Percentiles rank a stretch among this genome's conserved stretches.
Evolutionary conservation across 352 stramenopile genomes (phyloP).

Genomic region (Blastocystis sp.): DNA sequence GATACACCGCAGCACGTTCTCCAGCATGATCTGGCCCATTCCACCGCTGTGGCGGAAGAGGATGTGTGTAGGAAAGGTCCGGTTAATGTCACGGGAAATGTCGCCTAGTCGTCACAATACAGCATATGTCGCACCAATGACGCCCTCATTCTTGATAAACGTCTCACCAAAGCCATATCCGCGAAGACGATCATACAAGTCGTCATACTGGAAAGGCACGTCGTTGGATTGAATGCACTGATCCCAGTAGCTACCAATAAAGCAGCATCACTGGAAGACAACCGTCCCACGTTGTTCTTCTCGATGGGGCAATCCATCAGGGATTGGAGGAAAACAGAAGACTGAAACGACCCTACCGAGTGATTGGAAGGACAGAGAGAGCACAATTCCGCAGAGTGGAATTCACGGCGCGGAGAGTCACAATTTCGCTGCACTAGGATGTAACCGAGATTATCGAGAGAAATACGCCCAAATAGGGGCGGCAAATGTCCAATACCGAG

Average conservation of each 20-base stretch:
- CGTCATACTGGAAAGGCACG: conserved; percentile 4
- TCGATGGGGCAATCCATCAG: not conserved
- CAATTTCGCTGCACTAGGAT: conserved; percentile 21
- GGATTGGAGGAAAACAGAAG: conserved; percentile 14
- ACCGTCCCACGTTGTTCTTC: conserved; percentile 12
- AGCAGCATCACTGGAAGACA: not conserved
- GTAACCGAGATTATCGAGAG: not conserved
- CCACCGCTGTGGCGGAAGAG: conserved; percentile 23
- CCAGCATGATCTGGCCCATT: conserved; percentile 62
- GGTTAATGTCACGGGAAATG: conserved; percentile 61
- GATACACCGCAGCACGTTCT: conserved; percentile 56
- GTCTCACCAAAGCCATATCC: conserved; percentile 34
- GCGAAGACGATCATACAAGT: conserved; percentile 44
- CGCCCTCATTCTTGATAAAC: conserved; percentile 49
- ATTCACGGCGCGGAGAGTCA: not conserved
- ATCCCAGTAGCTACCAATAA: conserved; percentile 44
- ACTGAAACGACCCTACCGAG: conserved; percentile 20
- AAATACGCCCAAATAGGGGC: conserved; percentile 21
- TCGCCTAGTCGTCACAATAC: conserved; percentile 17
- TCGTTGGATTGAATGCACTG: conserved; percentile 23
- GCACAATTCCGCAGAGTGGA: not conserved
- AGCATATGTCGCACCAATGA: not conserved
- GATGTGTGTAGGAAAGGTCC: conserved; percentile 62
- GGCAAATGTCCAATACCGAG: conserved; percentile 3
- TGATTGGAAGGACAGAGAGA: not conserved